Base-by-base conservation (phyloP, 768 basidiomycete genomes). In the Pholiota microspora region DNA sequence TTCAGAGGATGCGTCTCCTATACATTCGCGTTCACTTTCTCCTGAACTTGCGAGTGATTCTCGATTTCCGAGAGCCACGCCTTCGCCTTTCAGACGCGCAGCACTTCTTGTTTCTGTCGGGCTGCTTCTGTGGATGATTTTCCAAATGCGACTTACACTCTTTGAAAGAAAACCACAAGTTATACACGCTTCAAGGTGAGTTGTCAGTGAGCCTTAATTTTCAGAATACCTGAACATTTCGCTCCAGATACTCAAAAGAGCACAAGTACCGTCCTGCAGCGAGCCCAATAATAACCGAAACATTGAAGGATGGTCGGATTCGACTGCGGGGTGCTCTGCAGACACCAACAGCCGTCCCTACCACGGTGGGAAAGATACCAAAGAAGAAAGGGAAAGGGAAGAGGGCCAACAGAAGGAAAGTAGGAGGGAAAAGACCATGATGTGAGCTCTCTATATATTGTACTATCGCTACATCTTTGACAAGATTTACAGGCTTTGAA, bases 221-320 rank as follows among this genome's bases (percentile, higher is more conserved):
- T 3, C 45, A 13, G 16, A 4, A 8, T n/a, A 12, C 29, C 21
- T 7, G 21, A 13, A 21, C n/a, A 42, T 29, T 5, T 38, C 12
- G 53, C 27, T 18, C 2, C 23, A 94, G 92, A 58, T 94, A 94
- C 65, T 92, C 89, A 10, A 85, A 88, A 57, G 86, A 92, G 62
- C 81, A 80, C 73, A 91, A 86, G 68, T 93, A 80, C 66, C 76
- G 92, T 21, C 92, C 92, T 0, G 92, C 92, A 9, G 90, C 92
- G 5, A 92, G 88, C 56, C 91, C 92, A 9, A 73, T 94, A 38
- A 78, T 94, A 59, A 92, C 88, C 0, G 89, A 93, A 64, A 78
- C 73, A 16, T 71, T 94, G 57, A 81, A 82, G 58, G 89, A 90
- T 58, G 91, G 91, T 0, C 76, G 82, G 3, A 69, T 82, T 7